Evolutionary conservation across 192 early-diverging fungal species (phyloP), one percentile per base, ranked within the genome.

Genomic region (Cladochytrium replicatum): DNA sequence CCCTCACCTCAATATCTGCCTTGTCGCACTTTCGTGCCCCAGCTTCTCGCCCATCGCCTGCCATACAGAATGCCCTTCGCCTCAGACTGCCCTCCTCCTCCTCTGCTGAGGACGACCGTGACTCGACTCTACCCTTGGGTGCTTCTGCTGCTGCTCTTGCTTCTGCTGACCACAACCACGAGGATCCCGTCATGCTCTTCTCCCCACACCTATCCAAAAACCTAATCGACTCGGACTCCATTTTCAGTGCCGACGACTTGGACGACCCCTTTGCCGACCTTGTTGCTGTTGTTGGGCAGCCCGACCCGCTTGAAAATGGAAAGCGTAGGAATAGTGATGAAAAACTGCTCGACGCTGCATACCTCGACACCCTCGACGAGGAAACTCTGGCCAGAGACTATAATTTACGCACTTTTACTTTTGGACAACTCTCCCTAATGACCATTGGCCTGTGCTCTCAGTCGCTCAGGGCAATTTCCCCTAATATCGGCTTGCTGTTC

Each of bases 401-500:
- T 22, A 58, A 27, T 24, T 22, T 63, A n/a, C 50, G 41, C 50
- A 37, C 50, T 38, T 49, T 61, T 32, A 13, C 32, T 6, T 60
- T 68, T 30, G 57, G 54, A 7, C 56, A 65, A 48, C 52, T 65
- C 11, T 47, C 55, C 25, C 31, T 63, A 2, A 42, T 49, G 7
- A 58, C 52, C 52, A 73, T 87, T 46, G 77, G 77, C 25, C 57
- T 86, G 26, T 87, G 77, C 50, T 64, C 61, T 15, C 60, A 64
- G 29, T 55, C 59, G n/a, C 50, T 90, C 15, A 70, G 80, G 11
- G 60, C 59, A 46, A 57, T 90, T 32, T 78, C 79, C 37, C 72
- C 76, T 4, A 85, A 84, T 50, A 81, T 90, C 41, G 79, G 81
- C 4, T 72, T 84, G 29, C 60, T 86, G 8, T 41, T 45, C 13